Evolutionary conservation across 179 eudicot species (phyloP), one percentile per base, ranked within the genome.

Genomic region (Beta macrorhiza): DNA sequence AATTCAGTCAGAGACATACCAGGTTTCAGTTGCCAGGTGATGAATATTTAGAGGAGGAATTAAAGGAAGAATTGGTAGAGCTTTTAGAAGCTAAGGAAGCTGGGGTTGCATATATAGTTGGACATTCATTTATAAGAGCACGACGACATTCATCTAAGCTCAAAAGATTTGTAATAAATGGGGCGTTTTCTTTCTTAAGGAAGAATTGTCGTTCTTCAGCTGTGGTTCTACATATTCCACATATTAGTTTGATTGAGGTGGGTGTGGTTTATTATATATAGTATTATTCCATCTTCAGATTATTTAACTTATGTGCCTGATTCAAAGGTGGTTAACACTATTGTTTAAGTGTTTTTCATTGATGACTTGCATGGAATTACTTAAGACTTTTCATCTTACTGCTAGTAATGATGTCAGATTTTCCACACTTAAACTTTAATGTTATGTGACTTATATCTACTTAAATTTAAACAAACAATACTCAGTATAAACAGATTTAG

Each of bases 181-280:
- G 76, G 10, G 85, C 72, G 14, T 89, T 84, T 80, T 76, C 87
- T 32, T 86, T 84, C 79, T 73, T 89, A 12, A 77, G 88, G 11
- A 87, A 83, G 75, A 89, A 89, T 64, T 83, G 88, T 53, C 83
- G 90, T 32, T 80, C 89, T 1, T 85, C 91, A 0, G 70, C 86
- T 62, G 88, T 89, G 32, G 82, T 82, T 12, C 86, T 87, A 83
- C 89, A 83, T 49, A 84, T 89, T 52, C 91, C 91, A 57, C 90
- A 85, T 71, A 86, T 86, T 62, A 89, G 86, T 78, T 81, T 89
- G 84, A 87, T 89, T 83, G 83, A 87, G 74, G 90, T 89, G 71
- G 91, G 91, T 22, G 81, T 86, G 87, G 78, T 78, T 79, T 89
- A 87, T 84, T 59, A 86, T 75, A 53, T 86, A 52, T 89, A 84